Evolutionary conservation across 768 basidiomycete species (phyloP).

Genomic region (Lactarius sanguifluus): DNA sequence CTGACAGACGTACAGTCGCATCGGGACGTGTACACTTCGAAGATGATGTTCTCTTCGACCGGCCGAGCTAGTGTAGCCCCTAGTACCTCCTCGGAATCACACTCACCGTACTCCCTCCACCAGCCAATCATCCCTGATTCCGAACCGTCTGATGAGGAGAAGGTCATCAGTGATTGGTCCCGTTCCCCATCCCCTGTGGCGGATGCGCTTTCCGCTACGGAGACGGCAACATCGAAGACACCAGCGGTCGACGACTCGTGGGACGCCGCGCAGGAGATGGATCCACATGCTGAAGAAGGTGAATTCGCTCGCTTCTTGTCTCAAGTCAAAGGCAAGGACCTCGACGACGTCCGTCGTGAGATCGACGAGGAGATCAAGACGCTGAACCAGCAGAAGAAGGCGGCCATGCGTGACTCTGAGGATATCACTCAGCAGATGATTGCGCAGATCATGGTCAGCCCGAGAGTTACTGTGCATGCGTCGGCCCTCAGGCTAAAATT

Average conservation of each 20-base stretch:
- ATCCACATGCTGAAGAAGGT: constrained; percentile 72
- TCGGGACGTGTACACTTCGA: constrained; percentile 20
- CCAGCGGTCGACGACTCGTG: constrained; percentile 50
- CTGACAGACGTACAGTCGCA: constrained; percentile 2
- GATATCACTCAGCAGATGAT: constrained; percentile 96
- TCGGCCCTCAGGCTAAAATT: not conserved
- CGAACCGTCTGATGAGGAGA: constrained; percentile 30
- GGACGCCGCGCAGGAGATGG: constrained; percentile 88
- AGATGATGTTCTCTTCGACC: constrained; percentile 1
- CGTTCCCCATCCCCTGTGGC: constrained; percentile 39
- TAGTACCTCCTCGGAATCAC: not conserved
- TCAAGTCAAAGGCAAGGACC: constrained; percentile 82
- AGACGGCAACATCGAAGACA: constrained; percentile 28
- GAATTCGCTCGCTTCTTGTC: constrained; percentile 94
- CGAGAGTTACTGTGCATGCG: not conserved
- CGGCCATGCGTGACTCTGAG: constrained; percentile 90
- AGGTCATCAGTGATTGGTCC: constrained; percentile 39
- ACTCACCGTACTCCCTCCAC: not conserved
- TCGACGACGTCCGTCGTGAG: constrained; percentile 79
- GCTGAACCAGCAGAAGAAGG: constrained; percentile 80
- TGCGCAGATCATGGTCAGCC: constrained; percentile 64
- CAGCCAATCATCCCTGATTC: not conserved
- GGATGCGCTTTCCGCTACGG: constrained; percentile 22
- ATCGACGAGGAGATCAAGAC: constrained; percentile 88
- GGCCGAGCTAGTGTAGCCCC: not conserved